Percentiles rank a stretch among this genome's conserved stretches.
phyloP scores from a whole-genome alignment of 2,329 filamentous ascomycete species.

The Stemphylium vesicarium region DNA sequence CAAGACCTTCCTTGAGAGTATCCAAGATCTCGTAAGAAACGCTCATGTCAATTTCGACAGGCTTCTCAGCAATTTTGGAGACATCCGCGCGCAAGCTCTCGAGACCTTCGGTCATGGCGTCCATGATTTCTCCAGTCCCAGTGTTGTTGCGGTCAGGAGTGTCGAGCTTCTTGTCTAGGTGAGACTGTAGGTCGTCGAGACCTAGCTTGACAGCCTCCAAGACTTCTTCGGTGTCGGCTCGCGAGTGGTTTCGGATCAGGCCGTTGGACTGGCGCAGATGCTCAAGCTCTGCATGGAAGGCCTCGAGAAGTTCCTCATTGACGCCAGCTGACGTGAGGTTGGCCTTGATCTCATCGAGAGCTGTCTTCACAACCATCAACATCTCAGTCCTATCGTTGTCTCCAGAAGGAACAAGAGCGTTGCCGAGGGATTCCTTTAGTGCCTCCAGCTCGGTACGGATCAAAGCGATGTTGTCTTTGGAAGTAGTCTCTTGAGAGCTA shows the following conservation, averaged over 20 bases:
- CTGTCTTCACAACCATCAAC: conserved; percentile 47
- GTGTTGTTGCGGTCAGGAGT: conserved; percentile 60
- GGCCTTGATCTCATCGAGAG: conserved; percentile 48
- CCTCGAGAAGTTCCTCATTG: conserved; percentile 60
- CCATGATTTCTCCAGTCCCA: conserved; percentile 64
- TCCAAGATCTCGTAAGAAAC: conserved; percentile 90
- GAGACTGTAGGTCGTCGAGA: conserved; percentile 57
- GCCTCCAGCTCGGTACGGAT: conserved; percentile 53
- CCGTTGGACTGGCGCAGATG: conserved; percentile 53
- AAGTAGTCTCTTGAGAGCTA: conserved; percentile 50
- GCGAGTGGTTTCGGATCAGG: conserved; percentile 49
- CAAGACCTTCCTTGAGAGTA: conserved; percentile 81
- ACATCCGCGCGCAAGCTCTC: conserved; percentile 78
- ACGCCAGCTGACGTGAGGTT: conserved; percentile 40
- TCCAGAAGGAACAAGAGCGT: conserved; percentile 49
- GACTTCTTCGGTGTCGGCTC: conserved; percentile 56
- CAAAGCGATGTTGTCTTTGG: conserved; percentile 51
- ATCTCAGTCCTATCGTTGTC: conserved; percentile 51
- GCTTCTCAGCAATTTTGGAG: conserved; percentile 75
- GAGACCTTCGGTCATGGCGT: conserved; percentile 71
- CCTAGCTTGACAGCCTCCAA: conserved; percentile 57
- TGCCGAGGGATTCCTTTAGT: conserved; percentile 52
- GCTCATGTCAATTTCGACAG: conserved; percentile 80
- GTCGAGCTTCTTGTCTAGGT: conserved; percentile 60
- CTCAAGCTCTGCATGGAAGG: conserved; percentile 59